Conservation (phyloP, 352 stramenopile species). For the Peronospora farinosa region DNA sequence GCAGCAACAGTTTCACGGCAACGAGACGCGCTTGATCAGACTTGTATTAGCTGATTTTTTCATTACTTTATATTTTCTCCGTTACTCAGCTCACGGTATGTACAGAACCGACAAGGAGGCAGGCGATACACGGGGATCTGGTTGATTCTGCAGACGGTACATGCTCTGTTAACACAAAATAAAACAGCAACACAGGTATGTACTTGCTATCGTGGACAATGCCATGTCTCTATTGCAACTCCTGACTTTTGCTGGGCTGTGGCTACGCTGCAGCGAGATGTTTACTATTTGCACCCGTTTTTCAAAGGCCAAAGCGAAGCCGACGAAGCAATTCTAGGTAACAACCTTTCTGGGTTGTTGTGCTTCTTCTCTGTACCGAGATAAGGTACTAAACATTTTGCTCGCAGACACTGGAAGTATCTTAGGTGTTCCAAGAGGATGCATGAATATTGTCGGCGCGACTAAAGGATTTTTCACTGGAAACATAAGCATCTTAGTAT, state of each 20-base stretch:
- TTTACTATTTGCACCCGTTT: conserved; percentile 84
- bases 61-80: neutral
- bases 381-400: neutral
- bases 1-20: conserved; percentile 47
- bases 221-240: neutral
- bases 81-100: neutral
- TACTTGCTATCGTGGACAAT: neutral
- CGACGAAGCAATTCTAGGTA: conserved; percentile 80
- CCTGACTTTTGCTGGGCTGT: neutral
- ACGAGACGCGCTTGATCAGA: conserved; percentile 48
- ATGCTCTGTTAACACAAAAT: conserved; percentile 59
- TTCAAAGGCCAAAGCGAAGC: conserved; percentile 76
- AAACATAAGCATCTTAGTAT: conserved; percentile 44
- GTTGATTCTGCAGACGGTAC: conserved; percentile 73
- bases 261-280: conserved; percentile 43
- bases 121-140: conserved; percentile 78
- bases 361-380: neutral
- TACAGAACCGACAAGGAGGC: conserved; percentile 55
- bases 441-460: conserved; percentile 78
- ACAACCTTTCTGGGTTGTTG: neutral
- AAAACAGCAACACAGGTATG: conserved; percentile 78
- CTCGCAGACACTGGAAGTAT: conserved; percentile 62
- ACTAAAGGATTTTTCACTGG: conserved; percentile 76
- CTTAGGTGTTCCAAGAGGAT: conserved; percentile 54
- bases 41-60: conserved; percentile 36